Evolutionary conservation across 495 filamentous ascomycete species (phyloP).

Genomic region (Friedmanniomyces endolithicus): DNA sequence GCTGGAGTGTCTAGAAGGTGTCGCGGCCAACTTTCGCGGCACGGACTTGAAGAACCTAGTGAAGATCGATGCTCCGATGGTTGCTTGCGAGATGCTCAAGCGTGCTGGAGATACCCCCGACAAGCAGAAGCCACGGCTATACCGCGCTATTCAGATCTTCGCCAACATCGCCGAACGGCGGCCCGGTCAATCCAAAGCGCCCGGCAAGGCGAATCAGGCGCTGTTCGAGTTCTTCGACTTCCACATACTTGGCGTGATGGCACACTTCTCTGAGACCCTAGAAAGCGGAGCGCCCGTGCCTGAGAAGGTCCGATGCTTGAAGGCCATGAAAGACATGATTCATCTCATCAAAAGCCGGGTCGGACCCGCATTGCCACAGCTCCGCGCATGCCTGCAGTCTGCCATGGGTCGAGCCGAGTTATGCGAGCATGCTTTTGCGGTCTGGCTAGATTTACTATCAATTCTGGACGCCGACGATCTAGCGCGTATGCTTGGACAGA

Average conservation of each 20-base stretch:
- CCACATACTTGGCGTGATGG: conserved; percentile 80
- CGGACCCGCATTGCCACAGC: conserved; percentile 73
- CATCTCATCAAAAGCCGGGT: conserved; percentile 54
- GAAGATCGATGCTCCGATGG: conserved; percentile 58
- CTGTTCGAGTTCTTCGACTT: conserved; percentile 68
- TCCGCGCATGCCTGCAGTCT: conserved; percentile 77
- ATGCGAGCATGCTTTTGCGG: conserved; percentile 62
- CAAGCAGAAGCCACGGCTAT: conserved; percentile 33
- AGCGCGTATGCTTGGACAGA: conserved; percentile 67
- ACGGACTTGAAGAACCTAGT: conserved; percentile 56
- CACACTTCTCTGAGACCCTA: conserved; percentile 66
- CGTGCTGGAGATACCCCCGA: conserved; percentile 49
- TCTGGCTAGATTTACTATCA: conserved; percentile 68
- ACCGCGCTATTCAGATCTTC: conserved; percentile 54
- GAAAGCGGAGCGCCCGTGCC: conserved; percentile 51
- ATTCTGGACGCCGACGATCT: conserved; percentile 65
- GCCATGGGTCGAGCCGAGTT: conserved; percentile 62
- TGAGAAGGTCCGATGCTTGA: conserved; percentile 63
- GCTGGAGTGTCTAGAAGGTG: conserved; percentile 51
- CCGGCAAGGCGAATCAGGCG: conserved; percentile 41
- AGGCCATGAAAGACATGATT: conserved; percentile 81
- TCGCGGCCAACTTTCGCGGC: conserved; percentile 55
- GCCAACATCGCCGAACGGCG: conserved; percentile 50
- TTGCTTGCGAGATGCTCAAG: conserved; percentile 76
- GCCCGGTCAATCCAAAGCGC: conserved; percentile 34